A percentile compares a stretch with the other conserved stretches of the same genome.
phyloP scores from a whole-genome alignment of 352 stramenopile genomes.

The Phytophthora colocasiae region DNA sequence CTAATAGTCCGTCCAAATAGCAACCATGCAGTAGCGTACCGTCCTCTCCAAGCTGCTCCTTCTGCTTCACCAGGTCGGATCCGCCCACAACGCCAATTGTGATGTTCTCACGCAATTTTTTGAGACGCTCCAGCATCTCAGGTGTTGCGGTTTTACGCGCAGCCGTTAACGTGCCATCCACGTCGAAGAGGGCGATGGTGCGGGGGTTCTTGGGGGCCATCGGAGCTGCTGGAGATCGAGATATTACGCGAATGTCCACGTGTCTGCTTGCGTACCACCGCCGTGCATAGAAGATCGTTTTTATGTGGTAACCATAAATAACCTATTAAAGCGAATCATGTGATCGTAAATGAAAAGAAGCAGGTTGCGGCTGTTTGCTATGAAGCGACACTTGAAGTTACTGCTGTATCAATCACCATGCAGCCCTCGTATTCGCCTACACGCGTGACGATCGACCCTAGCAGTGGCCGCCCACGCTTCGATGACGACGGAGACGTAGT shows the following conservation, averaged over 20 bases:
- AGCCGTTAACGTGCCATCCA: slow-evolving; percentile 98
- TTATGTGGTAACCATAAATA: slow-evolving; percentile 12
- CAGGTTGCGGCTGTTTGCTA: not conserved
- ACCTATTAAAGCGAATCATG: not conserved
- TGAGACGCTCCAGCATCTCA: slow-evolving; percentile 95
- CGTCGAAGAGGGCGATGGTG: slow-evolving; percentile 98
- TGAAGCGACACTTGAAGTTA: not conserved
- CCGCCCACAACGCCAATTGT: slow-evolving; percentile 98
- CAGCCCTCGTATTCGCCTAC: slow-evolving; percentile 54
- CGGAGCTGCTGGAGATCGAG: slow-evolving; percentile 4
- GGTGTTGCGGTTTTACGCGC: slow-evolving; percentile 91
- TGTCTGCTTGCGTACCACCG: slow-evolving; percentile 3
- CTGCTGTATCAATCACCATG: slow-evolving; percentile 26
- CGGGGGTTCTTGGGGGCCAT: slow-evolving; percentile 85
- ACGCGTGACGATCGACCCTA: slow-evolving; percentile 48
- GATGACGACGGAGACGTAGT: slow-evolving; percentile 44
- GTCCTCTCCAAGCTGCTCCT: slow-evolving; percentile 97
- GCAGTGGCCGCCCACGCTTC: slow-evolving; percentile 39
- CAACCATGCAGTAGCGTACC: slow-evolving; percentile 48
- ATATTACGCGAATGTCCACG: slow-evolving; percentile 19
- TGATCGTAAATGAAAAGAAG: not conserved
- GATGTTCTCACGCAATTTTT: slow-evolving; percentile 93
- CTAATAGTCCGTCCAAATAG: not conserved
- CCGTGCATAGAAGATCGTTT: slow-evolving; percentile 6
- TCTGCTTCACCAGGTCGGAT: slow-evolving; percentile 98